Evolutionary conservation across 176 grass and related monocot genomes (phyloP).

Genomic region (Carex littledalei): DNA sequence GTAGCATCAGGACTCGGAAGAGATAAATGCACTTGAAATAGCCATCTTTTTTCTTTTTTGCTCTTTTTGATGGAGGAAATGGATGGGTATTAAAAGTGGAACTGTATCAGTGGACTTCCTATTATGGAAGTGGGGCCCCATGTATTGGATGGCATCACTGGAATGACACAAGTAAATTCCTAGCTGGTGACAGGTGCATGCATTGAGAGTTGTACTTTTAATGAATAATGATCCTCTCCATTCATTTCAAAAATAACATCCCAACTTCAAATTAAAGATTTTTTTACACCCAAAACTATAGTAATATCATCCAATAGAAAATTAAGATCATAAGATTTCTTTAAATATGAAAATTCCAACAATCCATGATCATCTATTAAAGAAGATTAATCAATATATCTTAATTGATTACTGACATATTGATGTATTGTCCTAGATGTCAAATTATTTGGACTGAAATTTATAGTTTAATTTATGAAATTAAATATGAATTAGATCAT

Average conservation of each 20-base stretch:
- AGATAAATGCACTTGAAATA: neutral
- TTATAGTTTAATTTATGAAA: too few species aligned
- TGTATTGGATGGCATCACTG: slow-evolving; percentile 15
- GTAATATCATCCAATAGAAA: too few species aligned
- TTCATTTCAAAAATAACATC: neutral
- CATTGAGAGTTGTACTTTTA: neutral
- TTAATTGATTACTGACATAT: too few species aligned
- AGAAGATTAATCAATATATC: too few species aligned
- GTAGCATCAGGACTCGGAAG: neutral
- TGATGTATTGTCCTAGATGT: too few species aligned
- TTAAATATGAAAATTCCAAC: too few species aligned
- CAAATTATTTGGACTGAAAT: too few species aligned
- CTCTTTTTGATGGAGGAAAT: neutral
- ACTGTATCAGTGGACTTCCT: slow-evolving; percentile 18
- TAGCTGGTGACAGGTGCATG: neutral
- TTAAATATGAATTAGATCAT: too few species aligned
- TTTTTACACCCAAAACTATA: neutral
- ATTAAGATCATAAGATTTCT: too few species aligned
- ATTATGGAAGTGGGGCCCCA: neutral
- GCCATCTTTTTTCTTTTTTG: neutral
- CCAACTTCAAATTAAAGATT: neutral
- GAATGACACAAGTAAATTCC: slow-evolving; percentile 20
- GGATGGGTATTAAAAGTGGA: neutral
- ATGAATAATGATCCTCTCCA: neutral
- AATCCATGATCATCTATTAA: too few species aligned